A percentile compares a stretch with the other conserved stretches of the same genome.
Conservation (phyloP, 805 yeast genomes). For the Ogataea saltuana region DNA sequence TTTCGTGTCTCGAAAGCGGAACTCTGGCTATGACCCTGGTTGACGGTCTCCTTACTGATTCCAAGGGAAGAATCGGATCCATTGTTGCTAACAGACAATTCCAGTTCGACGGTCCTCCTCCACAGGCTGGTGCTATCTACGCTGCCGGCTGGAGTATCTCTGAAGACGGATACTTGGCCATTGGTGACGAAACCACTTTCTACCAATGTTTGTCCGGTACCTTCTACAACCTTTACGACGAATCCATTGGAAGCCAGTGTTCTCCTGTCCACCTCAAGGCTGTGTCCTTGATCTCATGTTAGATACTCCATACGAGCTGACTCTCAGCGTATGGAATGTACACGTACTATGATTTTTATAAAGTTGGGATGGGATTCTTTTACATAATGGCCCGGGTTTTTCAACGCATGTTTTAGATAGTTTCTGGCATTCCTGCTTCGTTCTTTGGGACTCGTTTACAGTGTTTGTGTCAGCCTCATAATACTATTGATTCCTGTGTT, state of each 20-base stretch:
- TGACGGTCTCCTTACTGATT: constrained; percentile 45
- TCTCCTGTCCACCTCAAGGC: constrained; percentile 44
- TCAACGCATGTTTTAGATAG: constrained; percentile 6
- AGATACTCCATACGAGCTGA: too few species aligned
- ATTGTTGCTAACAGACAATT: constrained; percentile 64
- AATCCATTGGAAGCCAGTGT: constrained; percentile 49
- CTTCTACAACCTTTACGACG: constrained; percentile 59
- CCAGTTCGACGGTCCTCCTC: constrained; percentile 68
- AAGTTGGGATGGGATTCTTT: constrained; percentile 10
- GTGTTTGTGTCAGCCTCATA: not conserved
- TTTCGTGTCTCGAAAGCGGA: constrained; percentile 38
- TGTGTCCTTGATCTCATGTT: constrained; percentile 43
- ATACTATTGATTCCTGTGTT: not conserved
- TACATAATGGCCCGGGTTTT: constrained; percentile 5
- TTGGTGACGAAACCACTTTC: constrained; percentile 49
- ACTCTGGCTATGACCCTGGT: constrained; percentile 47
- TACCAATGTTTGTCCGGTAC: constrained; percentile 57
- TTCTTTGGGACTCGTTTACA: not conserved
- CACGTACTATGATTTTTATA: not conserved
- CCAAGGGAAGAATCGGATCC: constrained; percentile 54
- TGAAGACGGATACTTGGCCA: constrained; percentile 47
- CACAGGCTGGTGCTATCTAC: constrained; percentile 57
- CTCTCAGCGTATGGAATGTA: too few species aligned
- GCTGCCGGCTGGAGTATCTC: constrained; percentile 54
- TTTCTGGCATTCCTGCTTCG: constrained; percentile 1